A percentile compares a stretch with the other conserved stretches of the same genome.
Conservation (phyloP, 805 yeast genomes). For the Teunomyces kruisii region DNA sequence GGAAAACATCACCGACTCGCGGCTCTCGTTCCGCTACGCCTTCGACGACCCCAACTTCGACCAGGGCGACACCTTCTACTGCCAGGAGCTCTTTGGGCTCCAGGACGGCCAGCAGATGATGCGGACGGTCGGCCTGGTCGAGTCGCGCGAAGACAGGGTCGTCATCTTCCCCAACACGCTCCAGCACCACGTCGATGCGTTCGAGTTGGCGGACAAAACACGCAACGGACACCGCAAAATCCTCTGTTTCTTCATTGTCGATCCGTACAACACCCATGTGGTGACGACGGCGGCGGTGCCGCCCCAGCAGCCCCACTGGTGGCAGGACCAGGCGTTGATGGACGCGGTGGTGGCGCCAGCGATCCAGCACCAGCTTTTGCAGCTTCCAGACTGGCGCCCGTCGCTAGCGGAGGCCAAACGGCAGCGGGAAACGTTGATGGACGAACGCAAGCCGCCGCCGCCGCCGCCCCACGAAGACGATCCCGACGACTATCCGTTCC, state of each 20-base stretch:
- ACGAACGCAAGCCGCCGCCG: not conserved
- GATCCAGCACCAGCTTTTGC: no score
- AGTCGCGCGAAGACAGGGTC: constrained; percentile 25
- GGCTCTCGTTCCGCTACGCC: constrained; percentile 27
- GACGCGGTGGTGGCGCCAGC: not conserved
- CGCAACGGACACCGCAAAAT: constrained; percentile 40
- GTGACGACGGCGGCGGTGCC: constrained; percentile 32
- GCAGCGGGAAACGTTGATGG: not conserved
- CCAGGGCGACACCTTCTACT: constrained; percentile 29
- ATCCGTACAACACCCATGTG: constrained; percentile 31
- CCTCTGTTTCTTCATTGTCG: constrained; percentile 39
- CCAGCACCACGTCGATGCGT: constrained; percentile 42
- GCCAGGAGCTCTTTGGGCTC: constrained; percentile 26
- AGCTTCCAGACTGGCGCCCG: no score
- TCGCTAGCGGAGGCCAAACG: not conserved
- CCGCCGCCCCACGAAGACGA: not conserved
- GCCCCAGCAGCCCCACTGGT: constrained; percentile 40
- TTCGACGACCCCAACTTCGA: constrained; percentile 34
- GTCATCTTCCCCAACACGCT: constrained; percentile 38
- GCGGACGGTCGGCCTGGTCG: constrained; percentile 24
- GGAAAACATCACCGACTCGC: constrained; percentile 37
- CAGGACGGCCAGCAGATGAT: constrained; percentile 26
- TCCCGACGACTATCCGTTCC: not conserved
- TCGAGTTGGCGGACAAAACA: constrained; percentile 33
- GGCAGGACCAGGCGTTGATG: constrained; percentile 14